Percentiles rank a stretch among this genome's conserved stretches.
Conservation (phyloP, 2,329 filamentous ascomycete species). For the Stemphylium lycopersici region DNA sequence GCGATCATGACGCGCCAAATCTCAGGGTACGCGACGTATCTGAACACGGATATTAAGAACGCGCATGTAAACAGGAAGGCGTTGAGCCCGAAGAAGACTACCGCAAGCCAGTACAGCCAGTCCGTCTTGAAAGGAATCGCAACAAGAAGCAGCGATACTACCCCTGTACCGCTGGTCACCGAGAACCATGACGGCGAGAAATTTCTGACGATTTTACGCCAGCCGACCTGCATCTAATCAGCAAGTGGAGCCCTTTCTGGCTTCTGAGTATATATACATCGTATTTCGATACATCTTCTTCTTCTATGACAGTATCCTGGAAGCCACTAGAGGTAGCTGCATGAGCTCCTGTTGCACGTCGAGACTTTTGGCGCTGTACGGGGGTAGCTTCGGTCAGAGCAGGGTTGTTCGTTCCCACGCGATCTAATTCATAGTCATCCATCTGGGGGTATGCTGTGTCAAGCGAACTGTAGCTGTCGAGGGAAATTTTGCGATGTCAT, state of each 20-base stretch:
- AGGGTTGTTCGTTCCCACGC: constrained; percentile 36
- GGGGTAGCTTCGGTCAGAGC: constrained; percentile 27
- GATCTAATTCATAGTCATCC: constrained; percentile 38
- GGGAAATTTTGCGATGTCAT: neutral
- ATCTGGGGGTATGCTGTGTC: constrained; percentile 15
- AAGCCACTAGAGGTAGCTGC: constrained; percentile 7
- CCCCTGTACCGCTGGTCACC: constrained; percentile 67
- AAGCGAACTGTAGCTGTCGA: neutral
- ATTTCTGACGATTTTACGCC: constrained; percentile 46
- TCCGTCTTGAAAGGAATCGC: constrained; percentile 65
- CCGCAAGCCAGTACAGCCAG: constrained; percentile 66
- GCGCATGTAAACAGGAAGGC: constrained; percentile 63
- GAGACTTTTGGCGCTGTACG: constrained; percentile 21
- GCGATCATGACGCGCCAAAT: constrained; percentile 70
- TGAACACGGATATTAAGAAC: constrained; percentile 60
- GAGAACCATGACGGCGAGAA: constrained; percentile 49
- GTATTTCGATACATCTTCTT: constrained; percentile 30
- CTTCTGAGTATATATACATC: constrained; percentile 23
- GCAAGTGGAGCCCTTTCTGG: neutral
- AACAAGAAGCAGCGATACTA: constrained; percentile 67
- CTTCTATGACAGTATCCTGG: neutral
- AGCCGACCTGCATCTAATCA: constrained; percentile 32
- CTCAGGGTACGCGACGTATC: constrained; percentile 69
- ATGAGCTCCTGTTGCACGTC: constrained; percentile 10
- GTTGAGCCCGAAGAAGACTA: constrained; percentile 67